A percentile compares a stretch with the other conserved stretches of the same genome.
These are phyloP conservation scores for Penicillium fuscoglaucum DNA, from an alignment of 2,329 filamentous ascomycete genomes.

Conservation along the genomic window DNA sequence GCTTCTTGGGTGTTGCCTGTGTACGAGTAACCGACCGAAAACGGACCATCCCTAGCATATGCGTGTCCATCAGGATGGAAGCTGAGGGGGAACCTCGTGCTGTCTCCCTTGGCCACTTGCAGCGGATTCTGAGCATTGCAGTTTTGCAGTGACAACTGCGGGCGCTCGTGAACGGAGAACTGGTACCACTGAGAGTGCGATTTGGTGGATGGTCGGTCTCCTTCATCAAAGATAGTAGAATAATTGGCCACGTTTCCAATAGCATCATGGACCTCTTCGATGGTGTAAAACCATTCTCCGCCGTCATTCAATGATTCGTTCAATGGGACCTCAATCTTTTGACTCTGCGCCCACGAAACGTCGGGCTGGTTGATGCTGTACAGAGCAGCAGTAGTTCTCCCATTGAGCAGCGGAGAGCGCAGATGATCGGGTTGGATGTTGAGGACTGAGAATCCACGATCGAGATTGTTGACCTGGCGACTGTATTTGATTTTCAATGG, in stretches of 20 bases:
- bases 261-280: conserved; percentile 89
- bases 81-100: conserved; percentile 67
- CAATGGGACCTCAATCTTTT: conserved; percentile 74
- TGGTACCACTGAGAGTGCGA: conserved; percentile 68
- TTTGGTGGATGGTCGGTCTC: conserved; percentile 60
- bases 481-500: conserved; percentile 93
- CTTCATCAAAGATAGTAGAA: conserved; percentile 61
- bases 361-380: conserved; percentile 53
- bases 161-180: conserved; percentile 85
- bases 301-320: conserved; percentile 83
- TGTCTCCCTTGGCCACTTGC: conserved; percentile 75
- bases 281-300: conserved; percentile 83
- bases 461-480: conserved; percentile 77
- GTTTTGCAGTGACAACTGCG: conserved; percentile 67
- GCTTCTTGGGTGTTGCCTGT: conserved; percentile 69
- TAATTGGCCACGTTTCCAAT: conserved; percentile 86
- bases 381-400: conserved; percentile 58
- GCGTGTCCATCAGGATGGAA: conserved; percentile 64
- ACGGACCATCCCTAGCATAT: conserved; percentile 61
- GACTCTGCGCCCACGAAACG: conserved; percentile 75
- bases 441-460: conserved; percentile 85
- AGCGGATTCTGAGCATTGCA: conserved; percentile 80
- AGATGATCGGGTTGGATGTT: conserved; percentile 89
- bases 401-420: conserved; percentile 70
- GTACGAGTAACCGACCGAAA: conserved; percentile 79